These are phyloP conservation scores for Gossypium mustelinum DNA, from an alignment of 345 rosid species.

Conservation along the genomic window DNA sequence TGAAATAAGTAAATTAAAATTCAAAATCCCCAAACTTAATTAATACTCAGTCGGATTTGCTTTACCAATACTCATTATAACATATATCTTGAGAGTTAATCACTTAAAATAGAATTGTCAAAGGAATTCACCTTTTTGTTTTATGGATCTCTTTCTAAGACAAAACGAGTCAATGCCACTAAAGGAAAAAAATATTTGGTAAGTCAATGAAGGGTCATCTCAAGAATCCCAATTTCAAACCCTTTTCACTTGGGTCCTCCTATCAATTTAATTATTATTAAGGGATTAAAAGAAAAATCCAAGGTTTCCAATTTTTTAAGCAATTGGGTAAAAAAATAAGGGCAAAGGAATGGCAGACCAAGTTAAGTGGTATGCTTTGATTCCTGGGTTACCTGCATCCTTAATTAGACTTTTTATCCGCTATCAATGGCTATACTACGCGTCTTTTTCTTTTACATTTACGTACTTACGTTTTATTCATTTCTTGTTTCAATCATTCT, in stretches of 20 bases:
- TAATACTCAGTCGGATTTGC: background rate
- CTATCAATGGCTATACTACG: background rate
- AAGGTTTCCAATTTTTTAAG: background rate
- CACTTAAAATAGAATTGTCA: background rate
- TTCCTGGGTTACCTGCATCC: constrained; percentile 23
- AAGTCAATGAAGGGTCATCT: constrained; percentile 28
- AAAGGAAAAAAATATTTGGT: background rate
- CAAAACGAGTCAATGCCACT: constrained; percentile 19
- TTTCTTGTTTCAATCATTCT: too few relatives aligned
- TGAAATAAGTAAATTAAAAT: too few relatives aligned
- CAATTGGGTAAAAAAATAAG: background rate
- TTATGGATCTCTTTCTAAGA: background rate
- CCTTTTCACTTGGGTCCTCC: background rate
- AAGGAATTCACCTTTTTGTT: background rate
- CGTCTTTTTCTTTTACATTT: background rate
- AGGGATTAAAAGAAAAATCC: too few relatives aligned
- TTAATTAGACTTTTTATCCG: constrained; percentile 22
- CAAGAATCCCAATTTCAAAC: constrained; percentile 7
- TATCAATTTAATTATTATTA: too few relatives aligned
- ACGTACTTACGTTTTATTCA: too few relatives aligned
- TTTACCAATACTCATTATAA: background rate
- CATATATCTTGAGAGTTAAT: background rate
- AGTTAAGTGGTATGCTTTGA: constrained; percentile 30
- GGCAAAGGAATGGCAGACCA: constrained; percentile 41
- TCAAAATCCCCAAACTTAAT: too few relatives aligned